Evolutionary conservation across 2,329 filamentous ascomycete species (phyloP).

Genomic region (Neonectria neomacrospora): DNA sequence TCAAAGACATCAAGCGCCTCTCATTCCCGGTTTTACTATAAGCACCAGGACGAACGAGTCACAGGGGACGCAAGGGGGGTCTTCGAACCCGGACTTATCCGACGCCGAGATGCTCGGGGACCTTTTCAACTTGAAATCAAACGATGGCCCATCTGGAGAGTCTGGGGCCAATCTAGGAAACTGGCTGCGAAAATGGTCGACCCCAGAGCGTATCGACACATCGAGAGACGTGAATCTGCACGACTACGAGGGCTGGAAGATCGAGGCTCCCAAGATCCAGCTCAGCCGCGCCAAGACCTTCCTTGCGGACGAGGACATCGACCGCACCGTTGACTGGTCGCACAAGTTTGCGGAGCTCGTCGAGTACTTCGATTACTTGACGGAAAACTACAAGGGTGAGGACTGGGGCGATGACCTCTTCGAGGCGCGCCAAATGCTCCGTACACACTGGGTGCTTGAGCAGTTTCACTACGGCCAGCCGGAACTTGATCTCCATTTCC

Average conservation of each 20-base stretch:
- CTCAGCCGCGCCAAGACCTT: constrained; percentile 54
- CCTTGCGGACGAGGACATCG: constrained; percentile 60
- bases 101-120: not conserved
- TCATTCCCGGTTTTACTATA: too few relatives aligned
- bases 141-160: too few relatives aligned
- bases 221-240: constrained; percentile 24
- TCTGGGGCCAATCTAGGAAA: constrained; percentile 1
- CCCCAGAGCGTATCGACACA: not conserved
- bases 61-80: not conserved
- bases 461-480: constrained; percentile 48
- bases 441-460: constrained; percentile 50
- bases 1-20: not conserved
- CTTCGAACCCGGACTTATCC: not conserved
- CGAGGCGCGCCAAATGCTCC: constrained; percentile 49
- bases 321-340: constrained; percentile 55
- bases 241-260: constrained; percentile 50
- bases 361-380: constrained; percentile 54
- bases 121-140: not conserved
- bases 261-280: constrained; percentile 49
- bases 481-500: constrained; percentile 44
- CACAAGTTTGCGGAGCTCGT: constrained; percentile 50
- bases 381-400: constrained; percentile 34
- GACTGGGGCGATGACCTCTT: constrained; percentile 47
- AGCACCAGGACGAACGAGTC: not conserved
- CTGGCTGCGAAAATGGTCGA: constrained; percentile 15